Evolutionary conservation across 2,329 filamentous ascomycete species (phyloP).

Genomic region (Claviceps cyperi): DNA sequence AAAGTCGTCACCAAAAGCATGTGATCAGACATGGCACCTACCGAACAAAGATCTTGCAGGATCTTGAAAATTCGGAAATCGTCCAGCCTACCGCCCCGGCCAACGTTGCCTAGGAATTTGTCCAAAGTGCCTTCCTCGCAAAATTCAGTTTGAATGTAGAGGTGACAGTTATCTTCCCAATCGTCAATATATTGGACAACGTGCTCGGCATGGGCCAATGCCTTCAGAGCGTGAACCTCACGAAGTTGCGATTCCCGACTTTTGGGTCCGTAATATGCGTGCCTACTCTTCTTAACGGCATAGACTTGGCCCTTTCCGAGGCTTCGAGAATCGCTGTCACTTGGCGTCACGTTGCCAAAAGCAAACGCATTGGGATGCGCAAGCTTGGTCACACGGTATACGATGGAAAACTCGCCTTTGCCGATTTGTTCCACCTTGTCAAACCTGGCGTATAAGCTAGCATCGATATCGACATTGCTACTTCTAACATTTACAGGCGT

Average conservation of each 20-base stretch:
- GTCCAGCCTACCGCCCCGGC: slow-evolving; percentile 73
- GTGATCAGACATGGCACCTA: slow-evolving; percentile 32
- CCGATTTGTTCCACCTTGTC: slow-evolving; percentile 68
- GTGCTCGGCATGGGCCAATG: slow-evolving; percentile 69
- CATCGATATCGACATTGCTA: slow-evolving; percentile 58
- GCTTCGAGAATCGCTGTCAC: slow-evolving; percentile 32
- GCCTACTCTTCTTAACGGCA: slow-evolving; percentile 86
- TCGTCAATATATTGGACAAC: slow-evolving; percentile 70
- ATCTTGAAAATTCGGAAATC: slow-evolving; percentile 99
- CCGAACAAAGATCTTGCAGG: slow-evolving; percentile 68
- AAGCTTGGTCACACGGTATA: slow-evolving; percentile 58
- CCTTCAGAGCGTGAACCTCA: slow-evolving; percentile 67
- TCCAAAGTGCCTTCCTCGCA: slow-evolving; percentile 90
- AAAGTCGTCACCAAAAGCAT: not conserved
- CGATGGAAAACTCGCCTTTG: slow-evolving; percentile 83
- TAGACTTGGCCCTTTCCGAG: slow-evolving; percentile 50
- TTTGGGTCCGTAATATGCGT: slow-evolving; percentile 60
- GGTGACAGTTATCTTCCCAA: slow-evolving; percentile 73
- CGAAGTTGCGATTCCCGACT: slow-evolving; percentile 75
- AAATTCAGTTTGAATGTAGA: slow-evolving; percentile 96
- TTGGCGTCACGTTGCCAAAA: slow-evolving; percentile 31
- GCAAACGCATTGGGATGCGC: slow-evolving; percentile 20
- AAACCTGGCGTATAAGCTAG: slow-evolving; percentile 60
- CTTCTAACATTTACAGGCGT: slow-evolving; percentile 56
- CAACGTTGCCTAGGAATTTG: slow-evolving; percentile 68